Conservation (phyloP, 129 eudicot species). For the Cynara cardunculus region DNA sequence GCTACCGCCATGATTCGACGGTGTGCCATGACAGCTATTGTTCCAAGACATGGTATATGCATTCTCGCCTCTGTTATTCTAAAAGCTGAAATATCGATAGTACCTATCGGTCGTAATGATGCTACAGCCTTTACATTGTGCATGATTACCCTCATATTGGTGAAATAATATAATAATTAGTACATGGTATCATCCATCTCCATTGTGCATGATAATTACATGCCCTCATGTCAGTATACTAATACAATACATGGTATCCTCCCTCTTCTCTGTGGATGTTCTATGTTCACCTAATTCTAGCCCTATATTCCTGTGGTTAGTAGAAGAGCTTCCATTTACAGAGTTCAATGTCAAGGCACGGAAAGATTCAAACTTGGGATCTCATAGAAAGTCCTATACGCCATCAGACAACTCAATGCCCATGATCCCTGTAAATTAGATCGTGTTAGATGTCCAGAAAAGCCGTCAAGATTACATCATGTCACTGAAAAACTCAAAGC, state of each 20-base stretch:
- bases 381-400: neutral
- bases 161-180: no score
- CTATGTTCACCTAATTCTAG: neutral
- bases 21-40: neutral
- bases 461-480: neutral
- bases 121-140: neutral
- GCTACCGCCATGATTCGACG: neutral
- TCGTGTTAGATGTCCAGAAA: neutral
- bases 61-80: slow-evolving; percentile 3
- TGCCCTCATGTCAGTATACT: neutral
- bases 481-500: neutral
- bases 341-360: neutral
- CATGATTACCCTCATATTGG: neutral
- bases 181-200: neutral
- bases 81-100: neutral
- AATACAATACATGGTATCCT: neutral
- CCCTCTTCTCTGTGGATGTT: neutral
- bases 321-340: neutral
- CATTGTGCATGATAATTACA: neutral
- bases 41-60: neutral
- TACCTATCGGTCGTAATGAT: neutral
- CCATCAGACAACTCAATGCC: neutral
- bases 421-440: neutral
- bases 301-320: neutral
- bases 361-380: neutral